phyloP scores from a whole-genome alignment of 306 rosid genomes.

The Albizia julibrissin region DNA sequence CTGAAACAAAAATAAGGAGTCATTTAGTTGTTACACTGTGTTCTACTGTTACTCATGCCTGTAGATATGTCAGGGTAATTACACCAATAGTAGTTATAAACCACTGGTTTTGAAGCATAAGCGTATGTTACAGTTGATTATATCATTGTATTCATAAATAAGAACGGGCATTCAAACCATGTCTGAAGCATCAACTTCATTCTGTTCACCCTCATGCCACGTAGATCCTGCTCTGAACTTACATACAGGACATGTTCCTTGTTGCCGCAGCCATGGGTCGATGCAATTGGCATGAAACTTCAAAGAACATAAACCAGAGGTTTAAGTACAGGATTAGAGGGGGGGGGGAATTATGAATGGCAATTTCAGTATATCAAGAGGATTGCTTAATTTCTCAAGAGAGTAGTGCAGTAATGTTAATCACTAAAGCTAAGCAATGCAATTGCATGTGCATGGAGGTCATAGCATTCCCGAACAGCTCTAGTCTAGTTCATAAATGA shows the following conservation, averaged over 20 bases:
- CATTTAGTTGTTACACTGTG: neutral
- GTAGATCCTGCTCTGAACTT: conserved; percentile 77
- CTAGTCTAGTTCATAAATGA: neutral
- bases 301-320: conserved; percentile 23
- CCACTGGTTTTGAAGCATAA: conserved; percentile 15
- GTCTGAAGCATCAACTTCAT: conserved; percentile 50
- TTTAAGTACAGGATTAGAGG: conserved; percentile 12
- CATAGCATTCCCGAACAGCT: neutral
- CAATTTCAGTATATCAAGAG: neutral
- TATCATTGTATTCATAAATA: neutral
- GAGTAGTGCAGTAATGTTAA: neutral
- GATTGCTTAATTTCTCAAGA: neutral
- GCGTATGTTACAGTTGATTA: neutral
- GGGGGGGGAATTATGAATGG: neutral
- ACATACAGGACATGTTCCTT: conserved; percentile 95
- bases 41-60: conserved; percentile 15
- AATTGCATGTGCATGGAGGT: neutral
- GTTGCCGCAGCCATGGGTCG: conserved; percentile 95
- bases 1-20: neutral
- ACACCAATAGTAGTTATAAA: conserved; percentile 31
- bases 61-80: conserved; percentile 18
- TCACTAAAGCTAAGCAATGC: neutral
- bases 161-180: conserved; percentile 55
- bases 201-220: conserved; percentile 68
- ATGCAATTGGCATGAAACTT: conserved; percentile 92